phyloP scores from a whole-genome alignment of 2,329 filamentous ascomycete species.

The Trichoderma harzianum region DNA sequence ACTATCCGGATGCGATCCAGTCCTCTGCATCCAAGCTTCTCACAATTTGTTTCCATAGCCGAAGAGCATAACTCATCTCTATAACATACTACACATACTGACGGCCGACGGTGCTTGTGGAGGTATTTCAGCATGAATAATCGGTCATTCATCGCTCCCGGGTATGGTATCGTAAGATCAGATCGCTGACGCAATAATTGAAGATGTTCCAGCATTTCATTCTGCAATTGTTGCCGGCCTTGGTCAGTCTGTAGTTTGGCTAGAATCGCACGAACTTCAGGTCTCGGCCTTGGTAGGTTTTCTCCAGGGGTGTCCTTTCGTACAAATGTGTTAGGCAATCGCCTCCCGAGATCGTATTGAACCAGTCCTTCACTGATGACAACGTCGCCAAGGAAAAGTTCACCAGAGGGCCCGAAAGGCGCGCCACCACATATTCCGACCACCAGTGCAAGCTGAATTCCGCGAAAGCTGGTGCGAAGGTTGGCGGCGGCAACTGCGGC shows the following conservation, averaged over 20 bases:
- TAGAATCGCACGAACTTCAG: neutral
- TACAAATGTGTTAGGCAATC: neutral
- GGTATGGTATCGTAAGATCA: neutral
- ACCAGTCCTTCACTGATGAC: neutral
- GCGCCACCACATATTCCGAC: slow-evolving; percentile 29
- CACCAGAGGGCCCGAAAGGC: neutral
- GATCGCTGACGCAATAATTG: neutral
- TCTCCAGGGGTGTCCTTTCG: neutral
- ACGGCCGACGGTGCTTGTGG: neutral
- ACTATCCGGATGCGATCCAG: fast-evolving
- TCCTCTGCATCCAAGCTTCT: neutral
- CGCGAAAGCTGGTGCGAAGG: slow-evolving; percentile 28
- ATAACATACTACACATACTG: too few species aligned
- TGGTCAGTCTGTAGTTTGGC: neutral
- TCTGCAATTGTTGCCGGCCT: fast-evolving
- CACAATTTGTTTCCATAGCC: neutral
- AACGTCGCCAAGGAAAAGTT: neutral
- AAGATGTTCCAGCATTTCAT: neutral
- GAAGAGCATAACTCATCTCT: neutral
- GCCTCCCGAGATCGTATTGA: neutral
- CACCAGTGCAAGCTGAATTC: slow-evolving; percentile 30
- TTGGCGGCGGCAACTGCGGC: slow-evolving; percentile 22
- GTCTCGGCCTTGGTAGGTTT: neutral
- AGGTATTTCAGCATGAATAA: neutral
- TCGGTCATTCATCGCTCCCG: neutral